These are phyloP conservation scores for Tolypocladium tropicale DNA, from an alignment of 2,329 filamentous ascomycete genomes.

Conservation along the genomic window DNA sequence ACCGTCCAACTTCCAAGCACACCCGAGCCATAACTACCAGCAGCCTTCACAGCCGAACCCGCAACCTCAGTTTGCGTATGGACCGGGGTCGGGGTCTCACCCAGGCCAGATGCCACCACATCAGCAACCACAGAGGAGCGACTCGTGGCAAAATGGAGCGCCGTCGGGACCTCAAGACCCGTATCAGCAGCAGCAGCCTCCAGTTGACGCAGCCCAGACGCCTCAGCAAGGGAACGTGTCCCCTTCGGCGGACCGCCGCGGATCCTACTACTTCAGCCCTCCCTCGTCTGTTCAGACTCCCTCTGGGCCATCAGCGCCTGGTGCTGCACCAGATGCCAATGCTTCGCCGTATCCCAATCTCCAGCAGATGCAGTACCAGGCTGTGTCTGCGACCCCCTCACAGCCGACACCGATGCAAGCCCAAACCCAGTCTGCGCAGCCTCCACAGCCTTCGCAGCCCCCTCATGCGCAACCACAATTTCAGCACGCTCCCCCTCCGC, in stretches of 20 bases:
- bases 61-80: constrained; percentile 34
- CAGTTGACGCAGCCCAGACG: constrained; percentile 15
- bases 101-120: constrained; percentile 34
- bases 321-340: constrained; percentile 28
- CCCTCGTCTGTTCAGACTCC: constrained; percentile 20
- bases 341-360: constrained; percentile 44
- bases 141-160: constrained; percentile 38
- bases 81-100: constrained; percentile 27
- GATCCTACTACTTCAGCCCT: constrained; percentile 47
- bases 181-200: constrained; percentile 16
- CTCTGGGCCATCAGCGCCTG: constrained; percentile 26
- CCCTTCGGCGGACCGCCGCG: constrained; percentile 37
- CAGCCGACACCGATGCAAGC: constrained; percentile 21
- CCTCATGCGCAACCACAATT: constrained; percentile 7
- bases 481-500: constrained; percentile 7
- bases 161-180: constrained; percentile 25
- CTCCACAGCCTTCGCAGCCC: constrained; percentile 20
- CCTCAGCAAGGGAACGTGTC: constrained; percentile 17
- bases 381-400: constrained; percentile 26
- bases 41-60: constrained; percentile 20
- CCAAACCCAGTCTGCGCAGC: constrained; percentile 14
- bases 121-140: constrained; percentile 35
- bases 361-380: constrained; percentile 35
- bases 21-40: constrained; percentile 10
- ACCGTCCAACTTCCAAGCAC: constrained; percentile 23